phyloP scores from a whole-genome alignment of 768 basidiomycete genomes.

The Heimioporus sp. region DNA sequence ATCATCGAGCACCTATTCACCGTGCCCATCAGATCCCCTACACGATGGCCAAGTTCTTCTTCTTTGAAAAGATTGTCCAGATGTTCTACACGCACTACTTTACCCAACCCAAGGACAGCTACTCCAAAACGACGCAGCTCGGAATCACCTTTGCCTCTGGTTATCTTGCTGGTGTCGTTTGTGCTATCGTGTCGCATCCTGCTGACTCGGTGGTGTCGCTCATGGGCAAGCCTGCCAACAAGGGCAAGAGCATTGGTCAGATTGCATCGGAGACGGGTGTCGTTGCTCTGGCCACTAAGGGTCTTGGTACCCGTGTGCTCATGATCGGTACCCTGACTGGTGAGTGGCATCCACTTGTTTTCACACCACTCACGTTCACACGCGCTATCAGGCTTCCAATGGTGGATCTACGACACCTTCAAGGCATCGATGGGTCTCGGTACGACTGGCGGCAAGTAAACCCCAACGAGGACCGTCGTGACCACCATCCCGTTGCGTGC shows the following conservation, averaged over 20 bases:
- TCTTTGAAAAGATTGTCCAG: constrained; percentile 87
- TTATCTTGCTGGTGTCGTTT: constrained; percentile 94
- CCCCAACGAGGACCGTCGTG: background rate
- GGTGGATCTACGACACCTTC: constrained; percentile 93
- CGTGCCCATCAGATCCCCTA: constrained; percentile 50
- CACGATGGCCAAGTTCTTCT: constrained; percentile 99
- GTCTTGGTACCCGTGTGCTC: constrained; percentile 82
- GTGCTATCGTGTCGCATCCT: constrained; percentile 94
- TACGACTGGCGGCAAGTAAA: constrained; percentile 86
- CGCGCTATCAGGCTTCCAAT: constrained; percentile 70
- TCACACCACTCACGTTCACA: background rate
- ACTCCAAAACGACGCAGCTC: constrained; percentile 82
- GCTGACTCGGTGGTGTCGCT: constrained; percentile 92
- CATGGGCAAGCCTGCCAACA: constrained; percentile 88
- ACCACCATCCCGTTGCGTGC: background rate
- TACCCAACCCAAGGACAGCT: constrained; percentile 72
- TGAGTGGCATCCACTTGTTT: constrained; percentile 13
- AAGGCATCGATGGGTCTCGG: constrained; percentile 82
- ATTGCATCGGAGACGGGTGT: constrained; percentile 74
- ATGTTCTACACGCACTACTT: constrained; percentile 89
- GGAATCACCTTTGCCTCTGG: constrained; percentile 88
- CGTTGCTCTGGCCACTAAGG: constrained; percentile 69
- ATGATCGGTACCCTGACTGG: constrained; percentile 71
- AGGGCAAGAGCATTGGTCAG: constrained; percentile 71
- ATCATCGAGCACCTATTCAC: background rate